phyloP scores from a whole-genome alignment of 768 basidiomycete genomes.

The Lentinus brumalis region DNA sequence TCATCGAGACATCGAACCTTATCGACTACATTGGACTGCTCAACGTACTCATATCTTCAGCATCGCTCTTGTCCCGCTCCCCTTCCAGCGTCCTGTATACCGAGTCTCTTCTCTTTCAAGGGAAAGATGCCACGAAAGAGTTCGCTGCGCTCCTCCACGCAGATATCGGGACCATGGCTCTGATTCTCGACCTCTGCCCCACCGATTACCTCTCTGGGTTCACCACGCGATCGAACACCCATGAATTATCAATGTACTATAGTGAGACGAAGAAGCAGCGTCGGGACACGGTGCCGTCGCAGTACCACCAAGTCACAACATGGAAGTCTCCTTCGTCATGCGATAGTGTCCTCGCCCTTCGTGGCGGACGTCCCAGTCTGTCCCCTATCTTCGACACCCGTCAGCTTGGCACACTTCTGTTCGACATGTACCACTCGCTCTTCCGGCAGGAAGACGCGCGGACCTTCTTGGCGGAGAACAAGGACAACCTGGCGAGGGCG shows the following conservation, averaged over 20 bases:
- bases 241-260: slow-evolving; percentile 34
- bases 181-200: slow-evolving; percentile 47
- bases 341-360: slow-evolving; percentile 16
- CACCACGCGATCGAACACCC: slow-evolving; percentile 40
- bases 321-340: slow-evolving; percentile 38
- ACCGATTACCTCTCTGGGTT: slow-evolving; percentile 42
- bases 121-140: slow-evolving; percentile 32
- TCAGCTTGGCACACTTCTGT: slow-evolving; percentile 42
- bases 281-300: slow-evolving; percentile 11
- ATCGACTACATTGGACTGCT: slow-evolving; percentile 48
- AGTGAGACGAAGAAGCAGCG: neutral
- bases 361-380: neutral
- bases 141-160: slow-evolving; percentile 36
- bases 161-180: slow-evolving; percentile 42
- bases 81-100: slow-evolving; percentile 41
- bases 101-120: slow-evolving; percentile 39
- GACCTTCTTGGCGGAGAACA: slow-evolving; percentile 4
- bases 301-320: slow-evolving; percentile 40
- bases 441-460: slow-evolving; percentile 43
- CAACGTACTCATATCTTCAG: slow-evolving; percentile 41
- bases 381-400: slow-evolving; percentile 30
- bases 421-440: slow-evolving; percentile 44
- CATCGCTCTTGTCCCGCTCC: slow-evolving; percentile 38
- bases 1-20: slow-evolving; percentile 56
- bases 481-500: slow-evolving; percentile 6